Evolutionary conservation across 805 yeast species (phyloP).

Genomic region (Yarrowia bubula): DNA sequence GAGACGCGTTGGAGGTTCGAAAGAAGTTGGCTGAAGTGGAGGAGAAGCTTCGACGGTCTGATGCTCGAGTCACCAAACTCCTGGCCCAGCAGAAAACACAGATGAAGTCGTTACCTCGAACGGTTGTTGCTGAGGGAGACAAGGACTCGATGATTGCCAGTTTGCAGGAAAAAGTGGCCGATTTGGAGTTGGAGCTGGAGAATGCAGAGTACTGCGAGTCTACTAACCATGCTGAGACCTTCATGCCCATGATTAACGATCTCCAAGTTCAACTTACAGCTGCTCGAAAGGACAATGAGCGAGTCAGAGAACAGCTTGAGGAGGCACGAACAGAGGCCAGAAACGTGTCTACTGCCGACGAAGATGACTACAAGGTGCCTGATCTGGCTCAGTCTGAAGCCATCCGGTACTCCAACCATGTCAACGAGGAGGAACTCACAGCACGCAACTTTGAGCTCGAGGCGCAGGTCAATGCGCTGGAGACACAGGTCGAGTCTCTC

Average conservation of each 20-base stretch:
- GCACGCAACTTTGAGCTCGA: conserved; percentile 14
- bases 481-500: conserved; percentile 9
- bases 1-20: not conserved
- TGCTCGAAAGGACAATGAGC: conserved; percentile 5
- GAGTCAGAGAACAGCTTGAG: conserved; percentile 13
- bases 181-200: conserved; percentile 24
- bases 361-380: conserved; percentile 23
- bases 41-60: conserved; percentile 1
- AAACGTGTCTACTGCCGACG: not conserved
- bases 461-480: conserved; percentile 7
- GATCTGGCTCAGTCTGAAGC: conserved; percentile 4
- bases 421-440: not conserved
- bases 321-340: not conserved
- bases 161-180: conserved; percentile 21
- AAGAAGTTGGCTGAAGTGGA: conserved; percentile 8
- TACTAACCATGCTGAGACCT: conserved; percentile 14
- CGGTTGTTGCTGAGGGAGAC: not conserved
- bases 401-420: conserved; percentile 2
- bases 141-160: conserved; percentile 11
- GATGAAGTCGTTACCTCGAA: conserved; percentile 8
- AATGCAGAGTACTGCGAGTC: conserved; percentile 14
- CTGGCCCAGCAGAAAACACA: conserved; percentile 22
- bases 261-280: conserved; percentile 21
- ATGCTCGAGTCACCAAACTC: not conserved
- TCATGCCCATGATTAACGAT: conserved; percentile 18